phyloP scores from a whole-genome alignment of 208 protist species.

The Angomonas ambiguus region DNA sequence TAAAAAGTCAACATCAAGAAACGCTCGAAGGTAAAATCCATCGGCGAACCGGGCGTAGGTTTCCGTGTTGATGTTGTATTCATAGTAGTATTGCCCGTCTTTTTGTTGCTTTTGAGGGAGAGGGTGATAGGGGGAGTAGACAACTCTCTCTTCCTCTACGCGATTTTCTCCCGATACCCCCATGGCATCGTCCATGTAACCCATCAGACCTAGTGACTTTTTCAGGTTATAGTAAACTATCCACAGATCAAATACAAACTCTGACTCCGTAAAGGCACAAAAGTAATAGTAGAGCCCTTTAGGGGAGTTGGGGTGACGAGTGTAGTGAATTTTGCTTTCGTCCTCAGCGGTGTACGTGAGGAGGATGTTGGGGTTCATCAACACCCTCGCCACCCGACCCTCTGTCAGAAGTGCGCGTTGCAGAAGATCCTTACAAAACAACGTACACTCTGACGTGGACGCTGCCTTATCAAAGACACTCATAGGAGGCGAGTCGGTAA shows the following conservation, averaged over 20 bases:
- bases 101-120: not conserved
- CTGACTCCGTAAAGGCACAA: not conserved
- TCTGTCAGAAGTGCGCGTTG: too few relatives aligned
- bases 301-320: not conserved
- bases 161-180: not conserved
- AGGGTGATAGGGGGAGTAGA: not conserved
- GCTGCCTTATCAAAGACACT: constrained; percentile 66
- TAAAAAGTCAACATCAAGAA: not conserved
- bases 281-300: not conserved
- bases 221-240: not conserved
- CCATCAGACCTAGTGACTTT: not conserved
- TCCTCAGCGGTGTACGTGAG: constrained; percentile 52
- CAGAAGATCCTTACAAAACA: too few relatives aligned
- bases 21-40: not conserved
- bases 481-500: too few relatives aligned
- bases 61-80: not conserved
- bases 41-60: not conserved
- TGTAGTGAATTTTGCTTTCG: constrained; percentile 28
- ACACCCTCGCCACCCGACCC: constrained; percentile 35
- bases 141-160: not conserved
- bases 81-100: not conserved
- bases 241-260: not conserved
- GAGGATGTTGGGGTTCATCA: constrained; percentile 68
- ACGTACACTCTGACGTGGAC: constrained; percentile 44
- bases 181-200: not conserved